Evolutionary conservation across 2,329 filamentous ascomycete species (phyloP), one percentile per base, ranked within the genome.

Genomic region (Trichoderma sp.): DNA sequence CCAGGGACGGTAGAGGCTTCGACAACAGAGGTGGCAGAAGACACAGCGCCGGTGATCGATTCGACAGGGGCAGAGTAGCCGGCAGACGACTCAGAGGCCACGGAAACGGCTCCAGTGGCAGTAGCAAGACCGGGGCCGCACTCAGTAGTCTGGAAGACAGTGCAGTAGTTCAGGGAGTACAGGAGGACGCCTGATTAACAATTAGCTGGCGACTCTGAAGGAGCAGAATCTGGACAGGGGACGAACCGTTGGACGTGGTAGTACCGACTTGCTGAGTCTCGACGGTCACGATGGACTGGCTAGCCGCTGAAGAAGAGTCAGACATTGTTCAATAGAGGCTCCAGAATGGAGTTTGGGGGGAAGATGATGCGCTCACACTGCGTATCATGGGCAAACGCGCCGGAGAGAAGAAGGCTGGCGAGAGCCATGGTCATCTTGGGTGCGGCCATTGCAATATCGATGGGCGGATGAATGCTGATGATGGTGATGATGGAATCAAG

Each of bases 101-200:
- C 34, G 12, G 34, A 14, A 39, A 39, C 51, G n/a, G 41, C 64
- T 24, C 59, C 67, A 41, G 50, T 55, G 48, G 65, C 72, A 47
- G 70, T 75, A 28, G 74, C 74, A 57, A 73, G 69, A 55, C 72
- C 70, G 54, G 73, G 66, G 39, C 71, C 67, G 70, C 77, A 79
- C 60, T 72, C 68, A 39, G 76, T 78, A 64, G 71, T 72, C 30
- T 75, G 71, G 30, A 76, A 68, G 57, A 78, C 66, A 67, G 72
- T 73, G 72, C 77, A 79, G 62, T 76, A 68, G 69, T 77, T 78
- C 68, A 77, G 72, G 30, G 75, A 73, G 68, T 75, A 75, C 50
- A 78, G 67, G 34, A 75, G 60, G 24, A 69, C 68, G 2, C 76
- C 76, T 78, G 63, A 17, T 24, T 52, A 65, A 55, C 43, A 50